Evolutionary conservation across 352 stramenopile species (phyloP).

Genomic region (Globisporangium heterothallicum): DNA sequence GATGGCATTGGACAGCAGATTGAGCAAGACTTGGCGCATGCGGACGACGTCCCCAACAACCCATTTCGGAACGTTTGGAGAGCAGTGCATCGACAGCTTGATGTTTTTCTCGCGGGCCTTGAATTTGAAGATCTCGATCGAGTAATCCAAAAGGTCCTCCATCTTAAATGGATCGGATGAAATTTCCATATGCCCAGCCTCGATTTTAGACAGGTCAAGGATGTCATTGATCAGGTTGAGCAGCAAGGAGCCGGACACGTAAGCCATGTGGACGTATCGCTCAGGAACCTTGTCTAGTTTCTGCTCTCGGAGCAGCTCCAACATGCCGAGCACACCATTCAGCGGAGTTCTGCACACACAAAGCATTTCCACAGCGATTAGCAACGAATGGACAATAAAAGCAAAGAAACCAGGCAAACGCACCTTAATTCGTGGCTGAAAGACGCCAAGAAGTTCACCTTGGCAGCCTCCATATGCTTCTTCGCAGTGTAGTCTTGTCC

Average conservation of each 20-base stretch:
- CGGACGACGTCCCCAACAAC: slow-evolving; percentile 60
- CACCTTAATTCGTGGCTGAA: slow-evolving; percentile 56
- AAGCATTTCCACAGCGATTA: background rate
- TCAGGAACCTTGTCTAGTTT: slow-evolving; percentile 54
- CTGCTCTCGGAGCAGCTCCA: slow-evolving; percentile 61
- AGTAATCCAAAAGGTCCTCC: slow-evolving; percentile 66
- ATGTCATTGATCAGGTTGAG: slow-evolving; percentile 84
- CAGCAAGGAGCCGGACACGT: slow-evolving; percentile 58
- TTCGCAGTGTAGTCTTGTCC: slow-evolving; percentile 86
- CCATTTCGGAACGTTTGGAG: slow-evolving; percentile 43
- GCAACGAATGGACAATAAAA: background rate
- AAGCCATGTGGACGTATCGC: slow-evolving; percentile 66
- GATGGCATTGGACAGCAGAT: slow-evolving; percentile 72
- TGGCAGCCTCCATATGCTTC: slow-evolving; percentile 64
- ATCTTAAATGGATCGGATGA: slow-evolving; percentile 73
- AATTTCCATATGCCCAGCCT: slow-evolving; percentile 85
- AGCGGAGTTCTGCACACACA: slow-evolving; percentile 41
- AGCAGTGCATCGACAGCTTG: slow-evolving; percentile 61
- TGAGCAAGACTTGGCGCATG: slow-evolving; percentile 64
- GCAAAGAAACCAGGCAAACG: background rate
- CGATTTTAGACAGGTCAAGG: slow-evolving; percentile 87
- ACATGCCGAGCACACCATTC: slow-evolving; percentile 76
- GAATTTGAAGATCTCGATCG: slow-evolving; percentile 81
- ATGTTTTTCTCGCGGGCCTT: slow-evolving; percentile 79
- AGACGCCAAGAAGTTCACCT: slow-evolving; percentile 62